phyloP scores from a whole-genome alignment of 495 filamentous ascomycete genomes.

The Lentithecium fluviatile region DNA sequence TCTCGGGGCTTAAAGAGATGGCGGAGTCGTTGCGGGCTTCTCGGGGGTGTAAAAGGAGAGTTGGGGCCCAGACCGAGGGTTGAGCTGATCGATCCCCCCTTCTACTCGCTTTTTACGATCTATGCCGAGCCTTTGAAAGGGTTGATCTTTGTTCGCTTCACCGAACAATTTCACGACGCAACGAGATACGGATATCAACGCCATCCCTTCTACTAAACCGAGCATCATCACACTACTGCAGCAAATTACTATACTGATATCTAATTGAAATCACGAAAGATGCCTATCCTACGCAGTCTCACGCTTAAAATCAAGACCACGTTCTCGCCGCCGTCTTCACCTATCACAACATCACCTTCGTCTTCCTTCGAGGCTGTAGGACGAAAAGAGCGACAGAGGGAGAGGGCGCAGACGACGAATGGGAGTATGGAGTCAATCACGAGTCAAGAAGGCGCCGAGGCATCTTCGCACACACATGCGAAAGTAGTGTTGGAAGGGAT shows the following conservation, averaged over 20 bases:
- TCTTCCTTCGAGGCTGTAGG: slow-evolving; percentile 12
- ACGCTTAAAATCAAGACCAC: slow-evolving; percentile 6
- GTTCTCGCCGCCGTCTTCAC: neutral
- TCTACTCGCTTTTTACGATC: too few relatives aligned
- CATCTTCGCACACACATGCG: neutral
- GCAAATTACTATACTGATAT: too few relatives aligned
- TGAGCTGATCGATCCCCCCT: too few relatives aligned
- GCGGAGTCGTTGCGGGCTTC: too few relatives aligned
- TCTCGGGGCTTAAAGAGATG: too few relatives aligned
- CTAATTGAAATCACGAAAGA: neutral
- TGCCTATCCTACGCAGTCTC: slow-evolving; percentile 9
- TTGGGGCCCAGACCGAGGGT: too few relatives aligned
- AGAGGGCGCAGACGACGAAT: neutral
- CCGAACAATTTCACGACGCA: neutral
- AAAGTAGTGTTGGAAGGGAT: neutral
- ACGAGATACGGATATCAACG: neutral
- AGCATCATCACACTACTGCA: too few relatives aligned
- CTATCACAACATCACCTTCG: neutral
- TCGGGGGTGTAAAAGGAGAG: too few relatives aligned
- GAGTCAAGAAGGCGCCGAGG: neutral
- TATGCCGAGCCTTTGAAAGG: too few relatives aligned
- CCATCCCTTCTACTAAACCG: neutral
- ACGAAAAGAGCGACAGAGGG: neutral
- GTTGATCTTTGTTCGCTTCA: neutral
- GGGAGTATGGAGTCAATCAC: slow-evolving; percentile 21